Percentiles rank a stretch among this genome's conserved stretches.
These are phyloP conservation scores for Anthoceros angustus DNA, from an alignment of 225 moss, liverwort and hornwort genomes.

Conservation along the genomic window DNA sequence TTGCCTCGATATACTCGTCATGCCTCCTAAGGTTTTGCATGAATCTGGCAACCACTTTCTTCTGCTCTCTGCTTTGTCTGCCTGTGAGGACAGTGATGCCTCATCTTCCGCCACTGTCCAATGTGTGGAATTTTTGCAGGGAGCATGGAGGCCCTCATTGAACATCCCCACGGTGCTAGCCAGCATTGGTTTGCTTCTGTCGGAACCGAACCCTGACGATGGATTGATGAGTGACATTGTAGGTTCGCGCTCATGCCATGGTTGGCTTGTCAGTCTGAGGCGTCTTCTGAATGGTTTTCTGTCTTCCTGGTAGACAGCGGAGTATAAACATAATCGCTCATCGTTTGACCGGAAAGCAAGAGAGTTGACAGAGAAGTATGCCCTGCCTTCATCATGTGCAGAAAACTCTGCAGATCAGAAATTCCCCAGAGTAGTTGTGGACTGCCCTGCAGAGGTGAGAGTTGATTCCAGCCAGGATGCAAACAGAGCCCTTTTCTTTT, in stretches of 20 bases:
- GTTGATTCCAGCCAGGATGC: not conserved
- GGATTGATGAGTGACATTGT: constrained; percentile 92
- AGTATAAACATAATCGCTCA: constrained; percentile 65
- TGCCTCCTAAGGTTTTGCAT: constrained; percentile 63
- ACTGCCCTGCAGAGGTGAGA: not conserved
- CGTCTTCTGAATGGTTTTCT: no score
- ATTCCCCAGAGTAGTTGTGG: no score
- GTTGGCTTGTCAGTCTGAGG: not conserved
- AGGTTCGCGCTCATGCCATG: constrained; percentile 13
- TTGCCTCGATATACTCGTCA: constrained; percentile 79
- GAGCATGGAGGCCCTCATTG: constrained; percentile 75
- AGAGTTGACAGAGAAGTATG: constrained; percentile 49
- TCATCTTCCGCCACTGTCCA: not conserved
- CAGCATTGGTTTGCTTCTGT: constrained; percentile 71
- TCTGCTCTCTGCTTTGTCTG: not conserved
- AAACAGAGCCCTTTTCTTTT: no score
- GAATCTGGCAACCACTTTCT: not conserved
- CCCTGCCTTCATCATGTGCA: constrained; percentile 13
- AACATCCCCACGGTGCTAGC: constrained; percentile 66
- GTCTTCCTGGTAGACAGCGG: constrained; percentile 40
- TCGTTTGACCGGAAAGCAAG: constrained; percentile 60
- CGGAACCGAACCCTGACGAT: constrained; percentile 80
- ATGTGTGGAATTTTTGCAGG: no score
- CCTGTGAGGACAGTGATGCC: not conserved
- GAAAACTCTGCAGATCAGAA: not conserved